Percentiles rank a stretch among this genome's conserved stretches.
These are phyloP conservation scores for Aspergillus sp. DNA, from an alignment of 2,329 filamentous ascomycete species.

Conservation along the genomic window DNA sequence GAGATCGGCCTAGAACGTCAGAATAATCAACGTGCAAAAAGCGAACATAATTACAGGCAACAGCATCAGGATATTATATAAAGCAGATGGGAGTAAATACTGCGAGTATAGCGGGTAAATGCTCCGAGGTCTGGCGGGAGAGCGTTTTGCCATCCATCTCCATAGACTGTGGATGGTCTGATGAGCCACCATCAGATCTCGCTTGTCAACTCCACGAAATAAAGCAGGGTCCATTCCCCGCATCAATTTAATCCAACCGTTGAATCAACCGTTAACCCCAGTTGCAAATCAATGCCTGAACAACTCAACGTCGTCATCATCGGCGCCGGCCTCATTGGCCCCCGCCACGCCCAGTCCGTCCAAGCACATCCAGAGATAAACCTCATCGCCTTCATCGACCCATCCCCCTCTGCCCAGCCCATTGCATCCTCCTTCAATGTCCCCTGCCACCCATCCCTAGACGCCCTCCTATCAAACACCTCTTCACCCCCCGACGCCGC, in stretches of 20 bases:
- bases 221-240: not conserved
- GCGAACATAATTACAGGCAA: no score
- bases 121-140: not conserved
- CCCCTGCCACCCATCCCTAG: conserved; percentile 42
- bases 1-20: no score
- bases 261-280: no score
- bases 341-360: conserved; percentile 51
- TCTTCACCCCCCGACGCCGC: conserved; percentile 47
- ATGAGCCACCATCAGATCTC: not conserved
- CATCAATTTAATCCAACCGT: no score
- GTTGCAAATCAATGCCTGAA: not conserved
- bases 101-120: conserved; percentile 6
- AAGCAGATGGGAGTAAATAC: not conserved
- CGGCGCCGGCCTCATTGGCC: conserved; percentile 52
- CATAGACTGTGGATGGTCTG: not conserved
- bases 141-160: not conserved
- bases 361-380: conserved; percentile 37
- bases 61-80: not conserved
- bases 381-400: conserved; percentile 50
- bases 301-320: conserved; percentile 42
- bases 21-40: no score
- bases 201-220: not conserved
- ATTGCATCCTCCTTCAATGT: conserved; percentile 41
- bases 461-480: conserved; percentile 39
- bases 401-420: conserved; percentile 37